A percentile compares a stretch with the other conserved stretches of the same genome.
These are phyloP conservation scores for Beauveria sp. DNA, from an alignment of 2,329 filamentous ascomycete genomes.

Conservation along the genomic window DNA sequence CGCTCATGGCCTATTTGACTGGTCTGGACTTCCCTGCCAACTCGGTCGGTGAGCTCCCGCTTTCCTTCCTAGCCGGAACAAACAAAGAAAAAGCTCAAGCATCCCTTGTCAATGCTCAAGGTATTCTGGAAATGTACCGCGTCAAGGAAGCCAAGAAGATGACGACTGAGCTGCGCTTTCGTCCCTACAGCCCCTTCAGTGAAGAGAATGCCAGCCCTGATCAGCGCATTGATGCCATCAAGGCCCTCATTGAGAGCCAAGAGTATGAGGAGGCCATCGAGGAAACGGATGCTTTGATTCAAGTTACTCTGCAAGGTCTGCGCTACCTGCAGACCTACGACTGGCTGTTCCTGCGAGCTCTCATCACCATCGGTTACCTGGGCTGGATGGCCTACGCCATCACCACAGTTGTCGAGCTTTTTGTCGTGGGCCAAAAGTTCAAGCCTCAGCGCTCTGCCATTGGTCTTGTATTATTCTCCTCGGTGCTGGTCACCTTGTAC, in stretches of 20 bases:
- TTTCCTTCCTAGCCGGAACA: slow-evolving; percentile 69
- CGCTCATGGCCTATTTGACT: slow-evolving; percentile 87
- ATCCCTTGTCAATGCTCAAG: slow-evolving; percentile 73
- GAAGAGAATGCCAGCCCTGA: slow-evolving; percentile 55
- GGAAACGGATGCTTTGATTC: slow-evolving; percentile 68
- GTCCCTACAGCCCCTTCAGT: slow-evolving; percentile 64
- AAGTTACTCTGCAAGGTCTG: slow-evolving; percentile 70
- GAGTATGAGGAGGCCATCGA: slow-evolving; percentile 71
- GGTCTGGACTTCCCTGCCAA: slow-evolving; percentile 91
- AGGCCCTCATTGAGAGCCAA: slow-evolving; percentile 55
- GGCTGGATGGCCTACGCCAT: slow-evolving; percentile 94
- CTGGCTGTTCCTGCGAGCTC: slow-evolving; percentile 86
- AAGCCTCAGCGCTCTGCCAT: slow-evolving; percentile 54
- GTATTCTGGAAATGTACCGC: slow-evolving; percentile 90
- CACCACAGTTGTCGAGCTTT: slow-evolving; percentile 79
- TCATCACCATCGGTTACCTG: slow-evolving; percentile 85
- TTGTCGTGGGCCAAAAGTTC: slow-evolving; percentile 68
- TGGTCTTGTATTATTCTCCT: slow-evolving; percentile 62
- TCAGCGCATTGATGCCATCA: slow-evolving; percentile 60
- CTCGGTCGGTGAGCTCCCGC: slow-evolving; percentile 85
- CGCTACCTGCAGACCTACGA: slow-evolving; percentile 97
- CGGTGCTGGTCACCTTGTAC: slow-evolving; percentile 66
- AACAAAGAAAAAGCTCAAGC: slow-evolving; percentile 75
- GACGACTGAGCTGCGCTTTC: slow-evolving; percentile 66
- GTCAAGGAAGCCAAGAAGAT: slow-evolving; percentile 88